Evolutionary conservation across 805 yeast genomes (phyloP).

Genomic region (Blastobotrys robertii): DNA sequence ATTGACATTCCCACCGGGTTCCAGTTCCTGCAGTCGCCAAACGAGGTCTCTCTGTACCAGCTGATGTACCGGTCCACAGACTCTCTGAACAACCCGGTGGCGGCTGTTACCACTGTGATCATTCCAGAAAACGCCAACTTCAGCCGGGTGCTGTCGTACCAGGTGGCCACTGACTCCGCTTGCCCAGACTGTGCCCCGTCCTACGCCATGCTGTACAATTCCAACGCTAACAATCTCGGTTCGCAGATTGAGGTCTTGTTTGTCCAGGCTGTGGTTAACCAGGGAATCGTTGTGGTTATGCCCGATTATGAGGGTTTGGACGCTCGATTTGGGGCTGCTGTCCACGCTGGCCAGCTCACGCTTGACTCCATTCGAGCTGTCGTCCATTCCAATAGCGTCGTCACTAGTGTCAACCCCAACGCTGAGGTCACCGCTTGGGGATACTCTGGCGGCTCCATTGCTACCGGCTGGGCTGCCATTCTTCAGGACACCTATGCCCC

Average conservation of each 20-base stretch:
- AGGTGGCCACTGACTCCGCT: conserved; percentile 18
- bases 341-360: conserved; percentile 19
- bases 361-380: conserved; percentile 24
- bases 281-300: conserved; percentile 8
- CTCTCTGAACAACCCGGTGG: conserved; percentile 8
- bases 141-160: conserved; percentile 12
- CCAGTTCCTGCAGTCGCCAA: conserved; percentile 3
- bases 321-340: conserved; percentile 12
- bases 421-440: conserved; percentile 18
- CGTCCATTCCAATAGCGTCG: conserved; percentile 4
- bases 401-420: conserved; percentile 9
- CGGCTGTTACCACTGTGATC: conserved; percentile 11
- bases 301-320: conserved; percentile 16
- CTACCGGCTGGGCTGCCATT: conserved; percentile 30
- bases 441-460: conserved; percentile 21
- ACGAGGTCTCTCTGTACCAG: conserved; percentile 8
- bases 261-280: conserved; percentile 5
- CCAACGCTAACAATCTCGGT: conserved; percentile 9
- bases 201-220: conserved; percentile 9
- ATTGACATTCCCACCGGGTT: background rate
- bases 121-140: conserved; percentile 4
- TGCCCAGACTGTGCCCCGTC: conserved; percentile 19
- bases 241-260: conserved; percentile 1
- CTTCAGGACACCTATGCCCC: conserved; percentile 20
- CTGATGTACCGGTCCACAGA: conserved; percentile 11